These are phyloP conservation scores for Sporothrix mexicana DNA, from an alignment of 2,329 filamentous ascomycete genomes.

Conservation along the genomic window DNA sequence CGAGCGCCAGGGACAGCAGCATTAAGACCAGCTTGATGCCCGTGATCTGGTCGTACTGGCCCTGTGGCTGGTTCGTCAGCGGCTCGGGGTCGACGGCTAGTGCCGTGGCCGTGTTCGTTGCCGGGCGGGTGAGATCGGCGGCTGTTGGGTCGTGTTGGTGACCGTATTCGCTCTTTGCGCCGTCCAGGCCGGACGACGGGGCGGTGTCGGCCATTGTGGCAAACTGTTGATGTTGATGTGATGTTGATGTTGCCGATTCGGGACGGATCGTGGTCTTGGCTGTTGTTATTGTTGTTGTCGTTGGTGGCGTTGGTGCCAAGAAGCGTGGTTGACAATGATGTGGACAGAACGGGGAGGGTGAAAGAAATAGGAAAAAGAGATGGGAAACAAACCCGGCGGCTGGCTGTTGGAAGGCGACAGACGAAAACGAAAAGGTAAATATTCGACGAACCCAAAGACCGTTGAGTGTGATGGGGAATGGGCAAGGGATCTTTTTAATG, in stretches of 20 bases:
- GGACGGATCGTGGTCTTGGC: neutral
- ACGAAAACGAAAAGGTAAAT: neutral
- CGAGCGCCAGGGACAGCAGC: constrained; percentile 34
- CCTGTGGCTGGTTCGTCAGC: neutral
- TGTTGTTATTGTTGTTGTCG: neutral
- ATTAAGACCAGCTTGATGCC: constrained; percentile 34
- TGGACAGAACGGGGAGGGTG: neutral
- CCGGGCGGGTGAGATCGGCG: neutral
- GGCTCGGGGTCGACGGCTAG: neutral
- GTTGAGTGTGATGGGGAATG: neutral
- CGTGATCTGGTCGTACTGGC: constrained; percentile 21
- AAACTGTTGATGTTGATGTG: neutral
- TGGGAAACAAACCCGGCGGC: neutral
- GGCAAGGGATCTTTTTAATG: neutral
- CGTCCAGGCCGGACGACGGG: neutral
- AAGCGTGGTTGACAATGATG: neutral
- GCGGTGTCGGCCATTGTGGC: neutral
- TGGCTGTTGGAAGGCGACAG: neutral
- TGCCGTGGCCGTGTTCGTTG: too few relatives aligned
- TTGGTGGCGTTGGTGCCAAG: neutral
- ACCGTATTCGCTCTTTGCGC: neutral
- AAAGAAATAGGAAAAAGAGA: neutral
- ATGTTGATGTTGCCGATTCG: neutral
- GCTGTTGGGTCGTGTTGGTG: neutral
- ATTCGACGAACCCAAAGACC: neutral